Percentiles rank a stretch among this genome's conserved stretches.
Evolutionary conservation across 768 basidiomycete species (phyloP).

Genomic region (Pleurotus pulmonarius): DNA sequence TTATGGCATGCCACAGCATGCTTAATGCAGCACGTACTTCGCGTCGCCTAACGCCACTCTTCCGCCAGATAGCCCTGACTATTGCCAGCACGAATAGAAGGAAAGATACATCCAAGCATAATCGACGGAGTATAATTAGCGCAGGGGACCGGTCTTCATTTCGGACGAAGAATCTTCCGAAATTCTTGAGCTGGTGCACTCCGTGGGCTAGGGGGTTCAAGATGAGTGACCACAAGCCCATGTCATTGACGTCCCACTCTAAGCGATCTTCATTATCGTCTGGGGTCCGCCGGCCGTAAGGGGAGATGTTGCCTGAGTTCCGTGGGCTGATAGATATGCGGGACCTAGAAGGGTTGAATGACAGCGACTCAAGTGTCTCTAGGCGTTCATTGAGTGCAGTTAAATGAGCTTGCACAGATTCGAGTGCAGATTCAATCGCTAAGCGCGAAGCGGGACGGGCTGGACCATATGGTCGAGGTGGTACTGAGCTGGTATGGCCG

Average conservation of each 20-base stretch:
- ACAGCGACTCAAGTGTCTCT: constrained; percentile 59
- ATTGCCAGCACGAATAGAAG: constrained; percentile 60
- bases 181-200: constrained; percentile 41
- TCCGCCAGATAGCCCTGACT: constrained; percentile 58
- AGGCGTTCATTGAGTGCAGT: constrained; percentile 81
- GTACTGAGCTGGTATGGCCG: constrained; percentile 26
- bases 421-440: constrained; percentile 70
- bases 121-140: constrained; percentile 62
- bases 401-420: constrained; percentile 76
- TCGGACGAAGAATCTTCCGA: constrained; percentile 55
- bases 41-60: constrained; percentile 62
- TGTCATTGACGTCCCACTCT: constrained; percentile 72
- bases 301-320: constrained; percentile 27
- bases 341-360: constrained; percentile 36
- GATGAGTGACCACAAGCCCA: constrained; percentile 80
- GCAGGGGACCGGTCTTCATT: constrained; percentile 63
- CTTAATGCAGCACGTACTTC: constrained; percentile 66
- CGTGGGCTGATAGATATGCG: constrained; percentile 35
- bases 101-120: constrained; percentile 79
- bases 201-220: constrained; percentile 60
- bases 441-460: constrained; percentile 44
- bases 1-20: constrained; percentile 67
- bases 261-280: constrained; percentile 26
- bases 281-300: constrained; percentile 41
- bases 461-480: constrained; percentile 31